These are phyloP conservation scores for Xylaria sp. DNA, from an alignment of 2,329 filamentous ascomycete species.

Conservation along the genomic window DNA sequence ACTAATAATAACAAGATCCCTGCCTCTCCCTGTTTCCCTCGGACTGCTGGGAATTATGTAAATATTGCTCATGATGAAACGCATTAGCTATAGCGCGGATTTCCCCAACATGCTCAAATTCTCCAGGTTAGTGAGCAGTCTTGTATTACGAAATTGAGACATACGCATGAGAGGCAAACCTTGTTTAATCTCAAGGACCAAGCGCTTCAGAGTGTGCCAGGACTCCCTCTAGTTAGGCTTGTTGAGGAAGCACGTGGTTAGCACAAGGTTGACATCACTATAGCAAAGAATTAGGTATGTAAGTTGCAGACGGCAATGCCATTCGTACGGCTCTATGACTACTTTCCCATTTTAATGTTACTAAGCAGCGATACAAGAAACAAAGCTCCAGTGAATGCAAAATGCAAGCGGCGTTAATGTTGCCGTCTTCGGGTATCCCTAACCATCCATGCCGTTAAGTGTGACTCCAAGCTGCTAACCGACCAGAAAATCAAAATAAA, in stretches of 20 bases:
- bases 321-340: slow-evolving; percentile 1
- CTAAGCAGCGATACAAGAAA: slow-evolving; percentile 4
- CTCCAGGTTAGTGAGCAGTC: not conserved
- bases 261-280: not conserved
- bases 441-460: slow-evolving; percentile 32
- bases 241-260: not conserved
- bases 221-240: not conserved
- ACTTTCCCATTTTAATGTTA: not conserved
- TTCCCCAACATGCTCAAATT: not conserved
- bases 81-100: not conserved
- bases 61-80: not conserved
- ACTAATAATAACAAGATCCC: not conserved
- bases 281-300: not conserved
- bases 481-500: slow-evolving; percentile 13
- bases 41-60: not conserved
- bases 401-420: slow-evolving; percentile 34
- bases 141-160: not conserved
- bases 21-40: not conserved
- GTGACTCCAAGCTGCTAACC: slow-evolving; percentile 28
- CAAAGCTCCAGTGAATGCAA: slow-evolving; percentile 15
- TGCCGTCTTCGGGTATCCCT: slow-evolving; percentile 38
- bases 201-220: not conserved
- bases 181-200: not conserved
- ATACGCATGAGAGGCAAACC: not conserved
- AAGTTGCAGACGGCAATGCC: not conserved